Conservation (phyloP, 257 asterid species). For the Gentiana dahurica region DNA sequence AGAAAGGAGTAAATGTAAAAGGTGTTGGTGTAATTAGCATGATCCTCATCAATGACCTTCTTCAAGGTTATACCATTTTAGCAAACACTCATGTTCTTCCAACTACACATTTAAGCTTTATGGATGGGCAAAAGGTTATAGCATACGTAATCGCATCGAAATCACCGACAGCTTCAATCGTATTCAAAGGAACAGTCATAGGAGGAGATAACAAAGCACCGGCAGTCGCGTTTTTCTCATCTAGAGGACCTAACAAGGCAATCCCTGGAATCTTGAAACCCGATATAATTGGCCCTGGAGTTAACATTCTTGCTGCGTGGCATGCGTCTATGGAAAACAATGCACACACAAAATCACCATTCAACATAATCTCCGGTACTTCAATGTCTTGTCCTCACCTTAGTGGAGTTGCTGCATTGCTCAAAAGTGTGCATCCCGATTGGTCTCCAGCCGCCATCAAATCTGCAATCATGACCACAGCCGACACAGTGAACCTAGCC, state of each 20-base stretch:
- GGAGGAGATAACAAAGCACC: slow-evolving; percentile 13
- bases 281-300: slow-evolving; percentile 54
- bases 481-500: slow-evolving; percentile 21
- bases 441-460: slow-evolving; percentile 44
- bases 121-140: slow-evolving; percentile 2
- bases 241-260: slow-evolving; percentile 27
- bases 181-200: slow-evolving; percentile 7
- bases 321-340: slow-evolving; percentile 20
- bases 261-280: slow-evolving; percentile 54
- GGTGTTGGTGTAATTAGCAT: slow-evolving; percentile 8
- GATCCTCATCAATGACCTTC: slow-evolving; percentile 5
- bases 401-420: slow-evolving; percentile 31
- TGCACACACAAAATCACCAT: slow-evolving; percentile 21
- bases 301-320: slow-evolving; percentile 31
- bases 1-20: slow-evolving; percentile 5
- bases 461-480: slow-evolving; percentile 51
- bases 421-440: slow-evolving; percentile 27
- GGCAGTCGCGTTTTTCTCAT: slow-evolving; percentile 10
- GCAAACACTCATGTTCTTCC: slow-evolving; percentile 10
- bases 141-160: slow-evolving; percentile 6
- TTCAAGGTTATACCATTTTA: neutral
- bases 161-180: slow-evolving; percentile 2
- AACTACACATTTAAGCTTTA: slow-evolving; percentile 5
- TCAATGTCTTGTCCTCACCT: slow-evolving; percentile 47
- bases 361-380: slow-evolving; percentile 37